A percentile compares a stretch with the other conserved stretches of the same genome.
Evolutionary conservation across 495 filamentous ascomycete genomes (phyloP).

Genomic region (Neurospora pannonica): DNA sequence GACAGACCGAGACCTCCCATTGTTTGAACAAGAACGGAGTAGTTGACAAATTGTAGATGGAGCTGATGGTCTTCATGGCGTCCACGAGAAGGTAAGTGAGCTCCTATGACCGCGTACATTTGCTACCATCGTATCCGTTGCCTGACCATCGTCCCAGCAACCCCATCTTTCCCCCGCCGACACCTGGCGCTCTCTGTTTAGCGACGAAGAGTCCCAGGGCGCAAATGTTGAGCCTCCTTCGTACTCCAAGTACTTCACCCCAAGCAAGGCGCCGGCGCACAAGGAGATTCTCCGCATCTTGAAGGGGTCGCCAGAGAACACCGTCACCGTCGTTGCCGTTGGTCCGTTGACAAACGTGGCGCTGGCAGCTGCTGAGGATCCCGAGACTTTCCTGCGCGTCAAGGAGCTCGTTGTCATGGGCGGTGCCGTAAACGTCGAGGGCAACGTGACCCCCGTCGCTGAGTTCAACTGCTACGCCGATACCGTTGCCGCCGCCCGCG

Average conservation of each 20-base stretch:
- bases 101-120: neutral
- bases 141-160: constrained; percentile 45
- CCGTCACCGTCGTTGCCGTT: constrained; percentile 79
- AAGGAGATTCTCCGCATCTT: constrained; percentile 79
- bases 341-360: constrained; percentile 90
- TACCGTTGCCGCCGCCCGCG: constrained; percentile 71
- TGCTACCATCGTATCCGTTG: neutral
- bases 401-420: constrained; percentile 98
- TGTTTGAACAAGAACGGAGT: neutral
- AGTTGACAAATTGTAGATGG: constrained; percentile 52
- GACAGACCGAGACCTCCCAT: neutral
- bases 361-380: constrained; percentile 73
- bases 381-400: constrained; percentile 74
- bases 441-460: constrained; percentile 71
- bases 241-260: constrained; percentile 53
- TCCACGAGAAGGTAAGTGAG: constrained; percentile 62
- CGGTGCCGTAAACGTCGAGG: constrained; percentile 65
- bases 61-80: constrained; percentile 80
- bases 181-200: constrained; percentile 78
- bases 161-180: constrained; percentile 76
- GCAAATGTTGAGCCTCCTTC: constrained; percentile 26
- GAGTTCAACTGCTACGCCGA: constrained; percentile 86
- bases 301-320: constrained; percentile 65
- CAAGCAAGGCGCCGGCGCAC: constrained; percentile 63
- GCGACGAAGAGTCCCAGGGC: constrained; percentile 30